phyloP scores from a whole-genome alignment of 805 yeast species.

The Wickerhamiella kurtzmanii region DNA sequence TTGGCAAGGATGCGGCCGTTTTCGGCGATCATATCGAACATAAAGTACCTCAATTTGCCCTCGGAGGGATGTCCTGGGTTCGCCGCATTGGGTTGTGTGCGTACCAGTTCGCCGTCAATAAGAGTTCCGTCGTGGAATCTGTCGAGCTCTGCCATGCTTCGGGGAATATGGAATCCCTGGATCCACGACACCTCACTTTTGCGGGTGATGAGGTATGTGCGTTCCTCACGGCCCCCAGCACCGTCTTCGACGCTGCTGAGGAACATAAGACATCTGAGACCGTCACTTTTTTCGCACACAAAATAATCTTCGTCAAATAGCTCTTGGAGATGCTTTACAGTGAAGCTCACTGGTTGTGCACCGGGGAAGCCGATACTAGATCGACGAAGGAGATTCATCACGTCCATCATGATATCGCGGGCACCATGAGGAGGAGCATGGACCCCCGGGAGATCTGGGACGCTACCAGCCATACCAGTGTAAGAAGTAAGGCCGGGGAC shows the following conservation, averaged over 20 bases:
- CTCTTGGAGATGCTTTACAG: constrained; percentile 56
- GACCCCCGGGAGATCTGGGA: constrained; percentile 81
- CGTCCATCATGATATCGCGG: constrained; percentile 50
- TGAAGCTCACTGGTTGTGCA: constrained; percentile 89
- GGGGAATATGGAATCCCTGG: constrained; percentile 70
- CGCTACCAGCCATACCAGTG: constrained; percentile 26
- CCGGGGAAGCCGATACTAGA: constrained; percentile 56
- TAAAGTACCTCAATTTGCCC: constrained; percentile 53
- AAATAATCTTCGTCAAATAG: constrained; percentile 63
- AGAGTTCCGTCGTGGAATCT: constrained; percentile 75
- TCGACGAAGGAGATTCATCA: constrained; percentile 47
- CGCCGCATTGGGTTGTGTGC: constrained; percentile 19
- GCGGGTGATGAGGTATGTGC: constrained; percentile 77
- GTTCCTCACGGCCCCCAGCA: constrained; percentile 49
- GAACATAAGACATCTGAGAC: constrained; percentile 68
- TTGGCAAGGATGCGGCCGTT: constrained; percentile 60
- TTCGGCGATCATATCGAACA: constrained; percentile 82
- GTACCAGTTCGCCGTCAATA: constrained; percentile 87
- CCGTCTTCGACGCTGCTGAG: constrained; percentile 39
- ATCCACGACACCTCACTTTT: constrained; percentile 75
- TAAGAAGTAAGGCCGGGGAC: background rate
- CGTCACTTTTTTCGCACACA: constrained; percentile 95
- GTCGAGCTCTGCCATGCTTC: constrained; percentile 31
- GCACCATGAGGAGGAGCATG: constrained; percentile 61
- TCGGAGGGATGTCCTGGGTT: no score